These are phyloP conservation scores for Xanthoparmelia taractica DNA, from an alignment of 495 filamentous ascomycete genomes.

Conservation along the genomic window DNA sequence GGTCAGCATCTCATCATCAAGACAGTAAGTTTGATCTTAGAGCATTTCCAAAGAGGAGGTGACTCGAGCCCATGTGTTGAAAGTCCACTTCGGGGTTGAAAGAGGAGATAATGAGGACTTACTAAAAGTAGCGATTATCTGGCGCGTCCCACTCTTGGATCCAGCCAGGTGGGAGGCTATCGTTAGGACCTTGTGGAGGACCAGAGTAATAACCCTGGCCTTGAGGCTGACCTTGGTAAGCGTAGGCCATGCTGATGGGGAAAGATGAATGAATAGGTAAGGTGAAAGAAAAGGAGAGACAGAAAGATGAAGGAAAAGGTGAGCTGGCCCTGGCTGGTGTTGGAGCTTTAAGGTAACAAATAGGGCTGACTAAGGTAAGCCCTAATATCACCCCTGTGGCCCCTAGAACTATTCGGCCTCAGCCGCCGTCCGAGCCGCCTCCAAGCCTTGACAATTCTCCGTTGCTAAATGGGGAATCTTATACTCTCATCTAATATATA, in stretches of 20 bases:
- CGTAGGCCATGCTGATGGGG: not conserved
- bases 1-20: not conserved
- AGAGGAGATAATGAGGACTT: not conserved
- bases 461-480: not conserved
- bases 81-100: not conserved
- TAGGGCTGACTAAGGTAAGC: not conserved
- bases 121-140: not conserved
- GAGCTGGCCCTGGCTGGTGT: too few species aligned
- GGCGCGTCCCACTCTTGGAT: slow-evolving; percentile 6
- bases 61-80: not conserved
- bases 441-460: not conserved
- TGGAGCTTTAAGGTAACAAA: not conserved
- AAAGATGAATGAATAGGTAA: not conserved
- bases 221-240: slow-evolving; percentile 3
- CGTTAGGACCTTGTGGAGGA: not conserved
- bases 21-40: not conserved
- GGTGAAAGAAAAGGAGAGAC: not conserved
- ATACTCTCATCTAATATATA: too few species aligned
- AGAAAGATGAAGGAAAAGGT: not conserved
- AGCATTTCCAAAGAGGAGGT: not conserved
- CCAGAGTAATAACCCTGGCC: not conserved
- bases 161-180: not conserved
- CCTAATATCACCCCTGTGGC: not conserved
- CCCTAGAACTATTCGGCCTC: not conserved
- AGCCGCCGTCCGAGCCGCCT: too few species aligned